Conservation (phyloP, 2,329 filamentous ascomycete species). For the Claviceps paspali region DNA sequence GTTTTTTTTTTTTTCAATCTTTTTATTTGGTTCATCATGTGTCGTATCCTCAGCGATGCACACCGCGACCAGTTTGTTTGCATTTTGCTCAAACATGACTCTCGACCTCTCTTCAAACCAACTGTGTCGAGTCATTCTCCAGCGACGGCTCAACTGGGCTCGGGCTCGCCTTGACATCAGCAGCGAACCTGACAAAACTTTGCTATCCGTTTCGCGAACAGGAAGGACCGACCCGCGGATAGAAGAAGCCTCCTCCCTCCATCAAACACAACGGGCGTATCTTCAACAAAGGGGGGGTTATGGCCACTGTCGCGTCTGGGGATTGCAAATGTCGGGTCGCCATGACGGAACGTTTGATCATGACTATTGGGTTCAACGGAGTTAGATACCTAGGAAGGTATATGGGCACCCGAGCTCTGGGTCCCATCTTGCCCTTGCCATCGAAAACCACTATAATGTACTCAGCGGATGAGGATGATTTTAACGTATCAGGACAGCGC, state of each 20-base stretch:
- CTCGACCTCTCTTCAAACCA: background rate
- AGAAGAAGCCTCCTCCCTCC: background rate
- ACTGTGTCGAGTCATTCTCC: background rate
- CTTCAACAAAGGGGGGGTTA: no score
- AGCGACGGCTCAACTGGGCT: background rate
- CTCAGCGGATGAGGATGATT: background rate
- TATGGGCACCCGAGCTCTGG: background rate
- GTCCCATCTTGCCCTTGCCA: background rate
- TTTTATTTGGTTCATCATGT: background rate
- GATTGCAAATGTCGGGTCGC: no score
- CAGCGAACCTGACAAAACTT: background rate
- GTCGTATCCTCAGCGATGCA: background rate
- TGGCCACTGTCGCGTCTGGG: background rate
- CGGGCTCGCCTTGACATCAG: background rate
- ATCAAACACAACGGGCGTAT: background rate
- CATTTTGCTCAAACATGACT: background rate
- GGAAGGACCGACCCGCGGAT: no score
- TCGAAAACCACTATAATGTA: background rate
- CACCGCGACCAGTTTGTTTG: background rate
- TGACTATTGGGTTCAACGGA: slow-evolving; percentile 1
- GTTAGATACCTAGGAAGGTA: background rate
- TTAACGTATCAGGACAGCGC: background rate
- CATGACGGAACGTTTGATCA: slow-evolving; percentile 5
- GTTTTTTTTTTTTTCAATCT: no score
- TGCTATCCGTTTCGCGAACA: background rate